phyloP scores from a whole-genome alignment of 1,139 yeast genomes.

The Blastobotrys apis region DNA sequence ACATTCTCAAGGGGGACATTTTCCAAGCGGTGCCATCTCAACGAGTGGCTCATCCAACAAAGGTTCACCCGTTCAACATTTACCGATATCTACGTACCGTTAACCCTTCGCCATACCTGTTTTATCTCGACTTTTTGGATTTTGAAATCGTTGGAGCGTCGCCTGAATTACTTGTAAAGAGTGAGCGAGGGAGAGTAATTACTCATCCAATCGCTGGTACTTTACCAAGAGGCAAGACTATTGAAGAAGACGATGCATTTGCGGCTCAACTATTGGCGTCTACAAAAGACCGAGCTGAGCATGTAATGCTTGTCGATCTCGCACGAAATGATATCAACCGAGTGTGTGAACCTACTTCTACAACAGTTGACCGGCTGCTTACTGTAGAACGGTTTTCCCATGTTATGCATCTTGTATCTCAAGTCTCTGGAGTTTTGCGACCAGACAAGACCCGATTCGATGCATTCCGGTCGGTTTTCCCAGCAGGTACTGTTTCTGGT shows the following conservation, averaged over 20 bases:
- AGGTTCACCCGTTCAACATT: slow-evolving; percentile 92
- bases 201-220: slow-evolving; percentile 99
- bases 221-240: slow-evolving; percentile 79
- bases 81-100: slow-evolving; percentile 92
- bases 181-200: slow-evolving; percentile 72
- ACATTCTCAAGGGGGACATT: slow-evolving; percentile 85
- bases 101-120: slow-evolving; percentile 94
- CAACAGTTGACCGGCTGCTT: slow-evolving; percentile 80
- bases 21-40: slow-evolving; percentile 98
- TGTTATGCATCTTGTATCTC: slow-evolving; percentile 93
- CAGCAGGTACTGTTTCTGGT: slow-evolving; percentile 98
- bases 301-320: slow-evolving; percentile 94
- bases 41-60: slow-evolving; percentile 90
- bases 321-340: slow-evolving; percentile 95
- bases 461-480: slow-evolving; percentile 95
- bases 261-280: slow-evolving; percentile 75
- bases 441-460: slow-evolving; percentile 84
- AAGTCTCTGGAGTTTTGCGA: slow-evolving; percentile 87
- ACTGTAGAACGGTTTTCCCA: slow-evolving; percentile 95
- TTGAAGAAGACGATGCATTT: slow-evolving; percentile 82
- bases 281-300: slow-evolving; percentile 92
- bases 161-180: slow-evolving; percentile 85
- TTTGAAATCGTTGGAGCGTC: slow-evolving; percentile 97
- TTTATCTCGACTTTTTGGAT: slow-evolving; percentile 84
- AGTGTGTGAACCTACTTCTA: slow-evolving; percentile 81